Conservation (phyloP, 305 asterid species). For the Lippia alba region DNA sequence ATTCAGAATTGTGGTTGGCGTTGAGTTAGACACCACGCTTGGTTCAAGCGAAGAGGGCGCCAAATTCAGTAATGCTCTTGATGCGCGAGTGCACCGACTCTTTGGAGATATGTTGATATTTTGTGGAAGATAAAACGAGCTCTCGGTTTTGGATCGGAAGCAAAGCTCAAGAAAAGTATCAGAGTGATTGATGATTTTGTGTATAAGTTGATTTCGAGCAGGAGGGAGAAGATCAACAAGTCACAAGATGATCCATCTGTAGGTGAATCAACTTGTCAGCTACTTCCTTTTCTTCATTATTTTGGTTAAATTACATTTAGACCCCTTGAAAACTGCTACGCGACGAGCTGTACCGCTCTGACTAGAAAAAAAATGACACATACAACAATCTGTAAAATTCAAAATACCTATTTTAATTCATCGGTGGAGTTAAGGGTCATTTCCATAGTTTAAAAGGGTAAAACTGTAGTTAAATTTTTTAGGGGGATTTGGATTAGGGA, state of each 20-base stretch:
- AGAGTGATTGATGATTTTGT: conserved; percentile 60
- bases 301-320: no score
- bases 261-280: conserved; percentile 34
- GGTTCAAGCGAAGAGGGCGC: conserved; percentile 72
- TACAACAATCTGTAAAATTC: no score
- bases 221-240: conserved; percentile 49
- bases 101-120: conserved; percentile 68
- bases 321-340: no score
- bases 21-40: conserved; percentile 70
- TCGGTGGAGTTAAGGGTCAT: no score
- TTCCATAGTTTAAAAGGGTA: no score
- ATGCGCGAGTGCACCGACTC: conserved; percentile 67
- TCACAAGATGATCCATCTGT: conserved; percentile 52
- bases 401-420: no score
- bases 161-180: conserved; percentile 52
- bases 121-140: conserved; percentile 66
- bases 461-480: no score
- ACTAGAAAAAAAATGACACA: no score
- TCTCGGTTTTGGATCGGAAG: conserved; percentile 66
- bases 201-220: conserved; percentile 54
- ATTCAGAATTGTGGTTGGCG: conserved; percentile 73
- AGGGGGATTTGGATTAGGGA: no score
- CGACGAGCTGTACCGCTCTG: no score
- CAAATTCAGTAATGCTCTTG: conserved; percentile 63
- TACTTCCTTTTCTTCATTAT: not conserved